Evolutionary conservation across 1,284 basidiomycete genomes (phyloP), one percentile per base, ranked within the genome.

Genomic region (Pseudozyma pruni): DNA sequence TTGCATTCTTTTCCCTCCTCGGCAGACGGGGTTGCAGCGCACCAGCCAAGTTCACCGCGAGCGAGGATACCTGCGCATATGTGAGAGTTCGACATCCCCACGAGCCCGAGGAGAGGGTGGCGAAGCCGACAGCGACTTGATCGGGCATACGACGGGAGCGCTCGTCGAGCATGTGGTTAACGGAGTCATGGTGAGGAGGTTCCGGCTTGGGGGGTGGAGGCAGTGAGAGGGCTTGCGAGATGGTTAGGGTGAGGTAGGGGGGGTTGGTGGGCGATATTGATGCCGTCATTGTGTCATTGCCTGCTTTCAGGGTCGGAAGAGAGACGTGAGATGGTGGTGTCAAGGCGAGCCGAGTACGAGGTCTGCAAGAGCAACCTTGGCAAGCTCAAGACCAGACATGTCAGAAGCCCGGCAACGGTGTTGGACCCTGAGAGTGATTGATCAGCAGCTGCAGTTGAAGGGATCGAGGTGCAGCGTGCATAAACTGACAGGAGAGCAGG

Each of bases 121-220:
- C 77, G 69, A 85, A 84, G 4, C 83, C 84, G 2, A 83, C 83
- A 9, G 83, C 83, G 20, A 82, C 72, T 27, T 74, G 72, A 32
- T 80, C 75, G 14, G 63, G 64, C 33, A 79, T 66, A 34, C 81
- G 76, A 9, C 52, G 32, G 4, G 81, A 81, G 13, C 83, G 78
- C 45, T 80, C 72, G 11, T 81, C 69, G 27, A 85, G 76, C 47
- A 85, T 66, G 46, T 80, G 68, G 23, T 80, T 72, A 38, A 85
- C 76, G 11, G 78, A 76, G 25, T 52, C 53, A 46, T 84, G 78
- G 17, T 78, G 63, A 47, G 78, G 72, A 2, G 83, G 83, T 47
- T 83, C 66, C 3, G 52, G 62, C 10, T 74, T 64, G 43, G 81
- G 14, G 2, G 74, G 71, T 20, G 56, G 4, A 0, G 62, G 45